Conservation (phyloP, 2,329 filamentous ascomycete genomes). For the Aspergillus sp. region DNA sequence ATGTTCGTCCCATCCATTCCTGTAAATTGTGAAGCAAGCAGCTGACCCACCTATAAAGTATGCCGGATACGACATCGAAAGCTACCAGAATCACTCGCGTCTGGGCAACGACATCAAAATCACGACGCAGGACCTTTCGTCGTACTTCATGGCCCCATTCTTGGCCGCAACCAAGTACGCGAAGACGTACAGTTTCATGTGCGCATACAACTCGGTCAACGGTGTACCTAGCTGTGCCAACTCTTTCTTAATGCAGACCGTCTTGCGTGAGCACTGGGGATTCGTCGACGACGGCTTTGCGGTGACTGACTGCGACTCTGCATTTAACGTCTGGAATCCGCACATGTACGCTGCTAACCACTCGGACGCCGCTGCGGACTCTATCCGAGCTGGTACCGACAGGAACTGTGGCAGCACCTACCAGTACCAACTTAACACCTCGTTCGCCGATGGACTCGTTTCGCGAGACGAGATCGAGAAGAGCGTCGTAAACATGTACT, state of each 20-base stretch:
- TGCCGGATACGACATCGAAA: constrained; percentile 49
- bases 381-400: constrained; percentile 45
- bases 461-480: constrained; percentile 39
- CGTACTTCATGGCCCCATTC: constrained; percentile 61
- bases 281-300: constrained; percentile 55
- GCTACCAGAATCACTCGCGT: constrained; percentile 35
- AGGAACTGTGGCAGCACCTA: constrained; percentile 45
- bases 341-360: constrained; percentile 40
- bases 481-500: constrained; percentile 41
- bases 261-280: constrained; percentile 57
- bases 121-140: constrained; percentile 52
- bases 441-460: constrained; percentile 36
- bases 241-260: constrained; percentile 51
- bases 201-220: constrained; percentile 56
- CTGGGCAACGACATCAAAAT: constrained; percentile 48
- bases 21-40: too few relatives aligned
- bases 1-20: too few relatives aligned
- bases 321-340: constrained; percentile 49
- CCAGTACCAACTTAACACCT: constrained; percentile 36
- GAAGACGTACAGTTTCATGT: constrained; percentile 52
- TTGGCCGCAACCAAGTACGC: constrained; percentile 52
- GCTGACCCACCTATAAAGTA: too few relatives aligned
- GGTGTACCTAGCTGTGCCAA: constrained; percentile 57
- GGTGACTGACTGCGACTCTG: constrained; percentile 56
- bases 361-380: constrained; percentile 39